Percentiles rank a stretch among this genome's conserved stretches.
Evolutionary conservation across 2,329 filamentous ascomycete species (phyloP).

Genomic region (Pseudogymnoascus sp.): DNA sequence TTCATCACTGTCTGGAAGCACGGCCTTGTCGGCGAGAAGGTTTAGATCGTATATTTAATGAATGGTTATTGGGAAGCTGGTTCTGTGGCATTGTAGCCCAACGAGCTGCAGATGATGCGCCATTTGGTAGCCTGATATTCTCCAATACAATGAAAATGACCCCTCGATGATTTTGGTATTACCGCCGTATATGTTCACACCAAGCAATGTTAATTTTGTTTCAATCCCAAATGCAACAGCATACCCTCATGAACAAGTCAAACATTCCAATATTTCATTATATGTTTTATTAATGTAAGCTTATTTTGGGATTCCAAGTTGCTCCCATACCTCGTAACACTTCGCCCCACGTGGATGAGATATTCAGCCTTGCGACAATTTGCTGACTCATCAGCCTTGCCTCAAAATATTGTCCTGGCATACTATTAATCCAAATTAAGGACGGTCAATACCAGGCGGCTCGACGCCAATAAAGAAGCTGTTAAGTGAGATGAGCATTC

Average conservation of each 20-base stretch:
- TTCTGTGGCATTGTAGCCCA: not conserved
- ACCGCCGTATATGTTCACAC: not conserved
- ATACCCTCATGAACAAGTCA: not conserved
- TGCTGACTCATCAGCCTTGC: not conserved
- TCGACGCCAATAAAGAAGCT: not conserved
- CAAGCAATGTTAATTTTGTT: not conserved
- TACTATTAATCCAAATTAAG: not conserved
- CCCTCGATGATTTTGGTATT: not conserved
- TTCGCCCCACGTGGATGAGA: not conserved
- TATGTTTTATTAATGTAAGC: not conserved
- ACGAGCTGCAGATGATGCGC: not conserved
- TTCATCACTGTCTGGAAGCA: slow-evolving; percentile 93
- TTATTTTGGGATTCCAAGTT: not conserved
- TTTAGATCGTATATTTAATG: slow-evolving; percentile 45
- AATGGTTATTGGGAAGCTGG: slow-evolving; percentile 7
- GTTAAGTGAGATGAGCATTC: not conserved
- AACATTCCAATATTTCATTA: not conserved
- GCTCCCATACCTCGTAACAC: not conserved
- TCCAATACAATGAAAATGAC: slow-evolving; percentile 7
- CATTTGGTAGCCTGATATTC: slow-evolving; percentile 6
- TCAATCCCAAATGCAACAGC: not conserved
- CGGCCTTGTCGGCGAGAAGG: slow-evolving; percentile 82
- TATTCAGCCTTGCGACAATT: not conserved
- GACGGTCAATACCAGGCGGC: not conserved
- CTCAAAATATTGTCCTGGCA: not conserved